Evolutionary conservation across 1,139 yeast species (phyloP).

Genomic region (Blastobotrys serpentis): DNA sequence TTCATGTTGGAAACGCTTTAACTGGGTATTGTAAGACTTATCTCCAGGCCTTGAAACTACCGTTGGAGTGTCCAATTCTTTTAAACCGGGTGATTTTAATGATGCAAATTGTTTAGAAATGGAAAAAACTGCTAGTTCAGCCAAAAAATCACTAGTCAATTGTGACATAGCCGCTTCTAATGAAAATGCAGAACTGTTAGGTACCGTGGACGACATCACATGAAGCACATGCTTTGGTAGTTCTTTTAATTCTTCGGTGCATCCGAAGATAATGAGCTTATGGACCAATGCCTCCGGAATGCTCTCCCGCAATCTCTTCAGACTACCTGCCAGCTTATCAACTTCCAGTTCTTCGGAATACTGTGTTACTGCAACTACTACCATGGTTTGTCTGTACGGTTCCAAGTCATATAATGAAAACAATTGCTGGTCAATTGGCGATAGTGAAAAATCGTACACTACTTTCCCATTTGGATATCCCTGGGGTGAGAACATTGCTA

Average conservation of each 20-base stretch:
- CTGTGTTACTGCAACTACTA: slow-evolving; percentile 60
- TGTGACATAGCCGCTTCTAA: slow-evolving; percentile 75
- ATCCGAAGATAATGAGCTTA: slow-evolving; percentile 58
- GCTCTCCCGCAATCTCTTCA: slow-evolving; percentile 42
- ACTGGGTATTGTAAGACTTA: slow-evolving; percentile 23
- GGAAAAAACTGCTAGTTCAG: slow-evolving; percentile 65
- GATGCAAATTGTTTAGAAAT: slow-evolving; percentile 38
- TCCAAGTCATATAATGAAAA: slow-evolving; percentile 81
- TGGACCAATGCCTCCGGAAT: slow-evolving; percentile 66
- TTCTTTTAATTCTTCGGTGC: slow-evolving; percentile 42
- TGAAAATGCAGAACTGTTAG: slow-evolving; percentile 35
- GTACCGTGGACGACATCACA: slow-evolving; percentile 33
- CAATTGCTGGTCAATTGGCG: slow-evolving; percentile 55
- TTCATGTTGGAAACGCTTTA: slow-evolving; percentile 19
- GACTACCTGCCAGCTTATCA: slow-evolving; percentile 34
- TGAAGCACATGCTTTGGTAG: slow-evolving; percentile 33
- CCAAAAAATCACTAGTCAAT: slow-evolving; percentile 61
- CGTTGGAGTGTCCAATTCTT: slow-evolving; percentile 32
- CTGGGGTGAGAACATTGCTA: slow-evolving; percentile 69
- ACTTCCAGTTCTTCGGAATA: slow-evolving; percentile 41
- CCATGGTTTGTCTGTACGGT: slow-evolving; percentile 65
- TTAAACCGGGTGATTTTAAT: slow-evolving; percentile 37
- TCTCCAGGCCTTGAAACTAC: slow-evolving; percentile 21
- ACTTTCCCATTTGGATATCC: slow-evolving; percentile 77
- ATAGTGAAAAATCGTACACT: slow-evolving; percentile 53